Evolutionary conservation across 2,329 filamentous ascomycete genomes (phyloP).

Genomic region (Clonostachys rosea): DNA sequence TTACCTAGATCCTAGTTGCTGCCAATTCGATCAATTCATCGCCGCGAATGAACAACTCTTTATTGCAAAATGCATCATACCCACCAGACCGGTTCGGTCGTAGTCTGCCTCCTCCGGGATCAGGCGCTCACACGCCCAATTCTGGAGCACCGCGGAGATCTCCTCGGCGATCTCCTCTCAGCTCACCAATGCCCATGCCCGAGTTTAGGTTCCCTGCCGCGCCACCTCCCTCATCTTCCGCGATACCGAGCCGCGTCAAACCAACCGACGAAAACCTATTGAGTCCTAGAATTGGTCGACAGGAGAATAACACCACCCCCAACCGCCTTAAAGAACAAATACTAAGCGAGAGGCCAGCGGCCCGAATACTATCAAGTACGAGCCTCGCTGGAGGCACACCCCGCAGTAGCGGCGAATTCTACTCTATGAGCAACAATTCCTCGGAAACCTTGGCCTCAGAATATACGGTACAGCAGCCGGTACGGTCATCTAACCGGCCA

Average conservation of each 20-base stretch:
- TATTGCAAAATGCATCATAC: slow-evolving; percentile 51
- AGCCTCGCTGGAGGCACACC: slow-evolving; percentile 73
- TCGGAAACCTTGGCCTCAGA: slow-evolving; percentile 91
- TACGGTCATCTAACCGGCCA: slow-evolving; percentile 27
- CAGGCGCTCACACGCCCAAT: no score
- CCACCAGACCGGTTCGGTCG: slow-evolving; percentile 42
- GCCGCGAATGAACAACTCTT: slow-evolving; percentile 40
- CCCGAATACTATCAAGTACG: slow-evolving; percentile 71
- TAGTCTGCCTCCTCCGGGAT: slow-evolving; percentile 31
- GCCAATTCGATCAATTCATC: slow-evolving; percentile 8
- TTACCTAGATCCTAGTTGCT: no score
- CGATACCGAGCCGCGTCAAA: slow-evolving; percentile 10
- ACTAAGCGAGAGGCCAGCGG: slow-evolving; percentile 34
- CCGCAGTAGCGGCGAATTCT: slow-evolving; percentile 90
- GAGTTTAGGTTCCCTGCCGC: slow-evolving; percentile 54
- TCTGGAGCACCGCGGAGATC: slow-evolving; percentile 13
- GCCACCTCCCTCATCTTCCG: slow-evolving; percentile 31
- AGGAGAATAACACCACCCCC: slow-evolving; percentile 35
- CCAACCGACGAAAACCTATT: slow-evolving; percentile 28
- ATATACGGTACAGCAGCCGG: slow-evolving; percentile 56
- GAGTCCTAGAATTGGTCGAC: slow-evolving; percentile 27
- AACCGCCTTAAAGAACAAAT: slow-evolving; percentile 51
- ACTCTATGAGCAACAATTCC: slow-evolving; percentile 91
- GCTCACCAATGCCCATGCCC: slow-evolving; percentile 38
- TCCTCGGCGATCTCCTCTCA: slow-evolving; percentile 30